Evolutionary conservation across 345 rosid genomes (phyloP), one percentile per base, ranked within the genome.

Genomic region (Salix brachista): DNA sequence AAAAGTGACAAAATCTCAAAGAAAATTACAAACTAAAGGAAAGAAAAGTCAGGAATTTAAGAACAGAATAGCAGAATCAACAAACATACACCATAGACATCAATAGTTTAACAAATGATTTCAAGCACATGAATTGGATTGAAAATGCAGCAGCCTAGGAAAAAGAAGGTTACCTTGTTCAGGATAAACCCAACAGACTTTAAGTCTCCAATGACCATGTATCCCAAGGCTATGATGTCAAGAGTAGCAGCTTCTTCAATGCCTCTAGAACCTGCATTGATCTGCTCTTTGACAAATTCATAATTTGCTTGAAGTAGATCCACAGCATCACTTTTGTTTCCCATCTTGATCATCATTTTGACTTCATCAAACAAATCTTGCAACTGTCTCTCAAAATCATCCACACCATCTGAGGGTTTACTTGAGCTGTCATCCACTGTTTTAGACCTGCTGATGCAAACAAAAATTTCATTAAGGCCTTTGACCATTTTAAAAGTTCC

Each of bases 241-340:
- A 94, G 94, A 71, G 86, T 77, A 67, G 97, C 95, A 81, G 89
- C 94, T 89, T 92, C 90, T 79, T 91, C 87, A 23, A 92, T 71
- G 78, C 97, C 88, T 83, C 78, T 81, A 44, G 79, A 70, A 75
- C 97, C 97, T 0, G 84, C 85, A 79, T 83, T 77, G 8, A 92
- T 85, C 84, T 85, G 90, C 71, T 88, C 90, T 85, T 90, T 90
- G 67, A 88, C 93, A 73, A 89, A 84, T 81, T 89, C 84, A 68
- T 90, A 89, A 84, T 92, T 92, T 39, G 98, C 98, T 85, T 85
- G 89, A 80, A 94, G 97, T 67, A 94, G 84, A 76, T 86, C 90
- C 68, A 83, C 5, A 9, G 97, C 97, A 70, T 92, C 96, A 78
- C 78, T 79, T 79, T 75, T 85, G 21, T 88, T 87, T 60, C 94